Base-by-base conservation (phyloP, 108 stramenopile genomes). In the Fragilaria radians region DNA sequence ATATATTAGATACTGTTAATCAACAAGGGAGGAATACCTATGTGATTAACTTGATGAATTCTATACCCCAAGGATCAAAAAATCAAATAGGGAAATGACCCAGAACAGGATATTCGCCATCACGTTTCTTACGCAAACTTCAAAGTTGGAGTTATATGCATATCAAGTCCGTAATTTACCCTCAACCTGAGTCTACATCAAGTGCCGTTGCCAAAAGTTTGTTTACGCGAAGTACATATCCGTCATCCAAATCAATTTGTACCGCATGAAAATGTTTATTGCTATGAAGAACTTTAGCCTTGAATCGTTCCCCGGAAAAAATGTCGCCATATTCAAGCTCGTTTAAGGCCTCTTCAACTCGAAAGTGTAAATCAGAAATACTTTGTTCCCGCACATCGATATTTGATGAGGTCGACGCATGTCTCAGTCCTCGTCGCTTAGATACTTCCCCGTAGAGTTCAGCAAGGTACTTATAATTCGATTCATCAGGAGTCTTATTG, bases 361-460 rank as follows among this genome's bases (percentile, higher is more conserved):
- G 36, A 42, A 42, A 42, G 36, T 7, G 36, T 11, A 42, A 14
- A 42, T 42, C 36, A 11, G 36, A 14, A 7, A 14, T 7, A 7
- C 14, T 14, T 42, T 42, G 7, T 14, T 7, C 11, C 36, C 7
- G 14, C 11, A 14, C 36, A 11, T 42, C 36, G 14, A 42, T 7
- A 42, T 42, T 42, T 7, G 36, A 42, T n/a, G n/a, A n/a, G n/a
- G n/a, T n/a, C n/a, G n/a, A n/a, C n/a, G n/a, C n/a, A 42, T 14
- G 36, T 42, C 7, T 7, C 36, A 42, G 14, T 11, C 14, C 14
- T 42, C 36, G 36, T 42, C 36, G 36, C 7, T 7, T 42, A 14
- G 71, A 60, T 32, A 77, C 69, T 32, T 61, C 69, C 0, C 91
- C 91, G 62, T 92, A 92, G 46, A 88, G 49, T 11, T 75, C 63